Evolutionary conservation across 2,329 filamentous ascomycete species (phyloP).

Genomic region (Coleophoma eucalyptorum): DNA sequence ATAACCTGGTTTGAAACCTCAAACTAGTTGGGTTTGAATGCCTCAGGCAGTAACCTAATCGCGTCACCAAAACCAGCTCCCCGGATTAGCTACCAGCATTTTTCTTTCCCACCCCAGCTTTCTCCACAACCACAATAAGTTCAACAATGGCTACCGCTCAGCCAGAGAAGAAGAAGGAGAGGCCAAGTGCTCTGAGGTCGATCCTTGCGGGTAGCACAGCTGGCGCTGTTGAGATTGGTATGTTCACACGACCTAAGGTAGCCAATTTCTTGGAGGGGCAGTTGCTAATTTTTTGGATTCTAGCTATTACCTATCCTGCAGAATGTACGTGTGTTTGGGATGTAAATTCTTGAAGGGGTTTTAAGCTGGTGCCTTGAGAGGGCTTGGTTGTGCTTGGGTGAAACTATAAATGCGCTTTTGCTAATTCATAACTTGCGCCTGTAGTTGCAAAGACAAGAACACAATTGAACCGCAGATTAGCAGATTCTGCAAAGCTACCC

Average conservation of each 20-base stretch:
- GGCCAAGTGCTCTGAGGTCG: conserved; percentile 79
- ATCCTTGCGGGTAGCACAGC: conserved; percentile 91
- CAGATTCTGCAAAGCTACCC: conserved; percentile 80
- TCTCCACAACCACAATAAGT: neutral
- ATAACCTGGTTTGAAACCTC: no score
- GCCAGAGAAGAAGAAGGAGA: conserved; percentile 35
- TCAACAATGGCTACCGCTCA: conserved; percentile 10
- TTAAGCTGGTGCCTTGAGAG: neutral
- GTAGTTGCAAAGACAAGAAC: conserved; percentile 84
- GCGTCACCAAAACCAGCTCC: no score
- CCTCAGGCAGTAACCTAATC: no score
- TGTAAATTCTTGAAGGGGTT: neutral
- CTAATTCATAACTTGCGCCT: neutral
- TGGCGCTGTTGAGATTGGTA: conserved; percentile 91
- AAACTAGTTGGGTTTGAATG: no score
- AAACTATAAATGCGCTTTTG: neutral
- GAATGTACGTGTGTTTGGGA: conserved; percentile 61
- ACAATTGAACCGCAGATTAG: conserved; percentile 83
- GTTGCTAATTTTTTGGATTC: conserved; percentile 4
- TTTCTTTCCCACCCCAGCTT: neutral
- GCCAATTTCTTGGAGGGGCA: neutral
- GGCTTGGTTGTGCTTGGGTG: no score
- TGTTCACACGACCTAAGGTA: conserved; percentile 13
- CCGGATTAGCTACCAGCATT: no score
- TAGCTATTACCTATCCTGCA: conserved; percentile 87